Evolutionary conservation across 139 green algal species (phyloP).

Genomic region (Volvox africanus): DNA sequence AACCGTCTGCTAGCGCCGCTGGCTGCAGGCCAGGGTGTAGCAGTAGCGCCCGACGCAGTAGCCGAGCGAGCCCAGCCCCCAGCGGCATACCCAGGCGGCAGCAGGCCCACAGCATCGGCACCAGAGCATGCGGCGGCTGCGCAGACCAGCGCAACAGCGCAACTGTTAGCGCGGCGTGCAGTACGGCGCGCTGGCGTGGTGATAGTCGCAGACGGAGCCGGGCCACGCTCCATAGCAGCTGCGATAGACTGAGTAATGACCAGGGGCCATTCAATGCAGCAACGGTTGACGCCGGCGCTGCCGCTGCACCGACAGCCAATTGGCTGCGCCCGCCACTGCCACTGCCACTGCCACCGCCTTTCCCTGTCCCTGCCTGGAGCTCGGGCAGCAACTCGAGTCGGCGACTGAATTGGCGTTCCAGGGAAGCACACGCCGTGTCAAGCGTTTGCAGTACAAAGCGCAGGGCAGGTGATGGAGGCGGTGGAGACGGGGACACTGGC

Average conservation of each 20-base stretch:
- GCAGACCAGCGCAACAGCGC: not conserved
- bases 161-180: not conserved
- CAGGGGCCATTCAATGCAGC: not conserved
- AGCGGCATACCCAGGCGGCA: slow-evolving; percentile 3
- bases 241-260: not conserved
- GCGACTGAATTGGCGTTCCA: not conserved
- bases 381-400: not conserved
- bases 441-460: slow-evolving; percentile 19
- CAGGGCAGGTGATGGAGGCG: not conserved
- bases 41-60: not conserved
- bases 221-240: not conserved
- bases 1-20: not conserved
- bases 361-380: too few relatives aligned
- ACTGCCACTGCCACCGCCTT: too few relatives aligned
- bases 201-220: not conserved
- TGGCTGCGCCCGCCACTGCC: too few relatives aligned
- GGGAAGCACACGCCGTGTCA: not conserved
- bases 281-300: not conserved
- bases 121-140: not conserved
- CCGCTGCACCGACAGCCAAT: not conserved
- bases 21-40: not conserved
- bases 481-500: not conserved
- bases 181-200: not conserved
- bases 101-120: not conserved
- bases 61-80: not conserved